These are phyloP conservation scores for Sporisorium graminicola DNA, from an alignment of 1,284 basidiomycete species.

Conservation along the genomic window DNA sequence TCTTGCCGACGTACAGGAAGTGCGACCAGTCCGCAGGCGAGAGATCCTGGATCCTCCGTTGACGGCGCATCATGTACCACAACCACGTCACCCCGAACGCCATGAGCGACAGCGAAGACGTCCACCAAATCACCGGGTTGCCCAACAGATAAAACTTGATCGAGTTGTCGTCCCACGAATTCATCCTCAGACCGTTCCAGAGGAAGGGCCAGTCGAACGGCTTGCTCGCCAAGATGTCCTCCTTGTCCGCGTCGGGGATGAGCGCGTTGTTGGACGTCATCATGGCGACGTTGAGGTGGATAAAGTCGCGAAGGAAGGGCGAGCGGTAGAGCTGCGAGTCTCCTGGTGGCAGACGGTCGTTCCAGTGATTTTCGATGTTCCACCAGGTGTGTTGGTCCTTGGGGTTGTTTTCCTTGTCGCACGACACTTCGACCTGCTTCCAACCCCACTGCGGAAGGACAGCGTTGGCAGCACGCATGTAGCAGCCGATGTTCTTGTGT, in stretches of 20 bases:
- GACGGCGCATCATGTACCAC: constrained; percentile 84
- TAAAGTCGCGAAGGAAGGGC: constrained; percentile 95
- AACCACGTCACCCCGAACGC: constrained; percentile 74
- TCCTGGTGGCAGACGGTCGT: constrained; percentile 86
- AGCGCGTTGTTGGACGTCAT: constrained; percentile 99
- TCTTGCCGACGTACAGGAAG: constrained; percentile 90
- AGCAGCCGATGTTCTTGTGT: constrained; percentile 77
- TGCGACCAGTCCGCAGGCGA: constrained; percentile 89
- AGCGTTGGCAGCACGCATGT: constrained; percentile 88
- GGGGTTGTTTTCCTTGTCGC: constrained; percentile 87
- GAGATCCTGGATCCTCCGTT: constrained; percentile 91
- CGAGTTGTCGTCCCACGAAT: constrained; percentile 90
- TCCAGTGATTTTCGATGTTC: constrained; percentile 98
- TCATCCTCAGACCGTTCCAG: constrained; percentile 88
- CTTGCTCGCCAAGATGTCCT: constrained; percentile 92
- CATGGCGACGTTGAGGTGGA: constrained; percentile 99
- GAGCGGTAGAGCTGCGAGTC: constrained; percentile 86
- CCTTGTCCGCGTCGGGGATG: constrained; percentile 95
- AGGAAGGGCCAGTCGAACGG: constrained; percentile 95
- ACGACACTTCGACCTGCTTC: constrained; percentile 97
- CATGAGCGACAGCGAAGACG: constrained; percentile 78
- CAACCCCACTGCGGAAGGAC: constrained; percentile 98
- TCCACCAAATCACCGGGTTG: constrained; percentile 94
- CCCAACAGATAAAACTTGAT: constrained; percentile 95
- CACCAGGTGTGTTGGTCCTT: constrained; percentile 90